Base-by-base conservation (phyloP, 768 basidiomycete genomes). In the Pleurotus pulmonarius region DNA sequence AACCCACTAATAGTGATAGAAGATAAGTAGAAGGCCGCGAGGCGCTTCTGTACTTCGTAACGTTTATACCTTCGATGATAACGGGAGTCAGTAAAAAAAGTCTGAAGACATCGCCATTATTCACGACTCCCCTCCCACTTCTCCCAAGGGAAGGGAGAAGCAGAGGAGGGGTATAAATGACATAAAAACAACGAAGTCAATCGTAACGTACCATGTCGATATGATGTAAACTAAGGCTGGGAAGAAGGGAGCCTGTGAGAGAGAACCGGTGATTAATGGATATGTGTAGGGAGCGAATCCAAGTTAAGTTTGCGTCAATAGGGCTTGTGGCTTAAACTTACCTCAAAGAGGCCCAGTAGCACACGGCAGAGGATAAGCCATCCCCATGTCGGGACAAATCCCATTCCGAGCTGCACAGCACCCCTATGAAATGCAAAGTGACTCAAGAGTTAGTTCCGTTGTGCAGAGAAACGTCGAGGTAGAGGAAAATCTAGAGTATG, bases 151-250 rank as follows among this genome's bases (percentile, higher is more conserved):
- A 34, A 34, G 29, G 29, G 29, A 9, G 29, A 34, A 34, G 8
- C 9, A 34, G 29, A 11, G 29, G 11, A 34, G 29, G 9, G 29
- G 29, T 34, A 34, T 11, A 8, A 34, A 34, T 34, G 29, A 34
- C 29, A 34, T 34, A 34, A 34, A 34, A 18, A 56, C 41, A 9
- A n/a, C 11, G 13, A 44, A 22, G 41, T n/a, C 41, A 44, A 22
- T 7, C 5, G 3, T 12, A 18, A 44, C 20, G 15, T 61, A 75
- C 78, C 79, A 79, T 34, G 76, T 76, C 3, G 77, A 73, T 41
- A 80, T 74, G 51, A 81, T 68, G 61, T 74, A 79, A 8, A 79
- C 60, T 59, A 80, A 67, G 7, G 73, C 71, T 15, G 79, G 77
- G 64, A 76, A 78, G 59, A 78, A 77, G 9, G 74, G 71, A 4